Conservation (phyloP, 116 monocot genomes). For the Phalaenopsis hybrid region DNA sequence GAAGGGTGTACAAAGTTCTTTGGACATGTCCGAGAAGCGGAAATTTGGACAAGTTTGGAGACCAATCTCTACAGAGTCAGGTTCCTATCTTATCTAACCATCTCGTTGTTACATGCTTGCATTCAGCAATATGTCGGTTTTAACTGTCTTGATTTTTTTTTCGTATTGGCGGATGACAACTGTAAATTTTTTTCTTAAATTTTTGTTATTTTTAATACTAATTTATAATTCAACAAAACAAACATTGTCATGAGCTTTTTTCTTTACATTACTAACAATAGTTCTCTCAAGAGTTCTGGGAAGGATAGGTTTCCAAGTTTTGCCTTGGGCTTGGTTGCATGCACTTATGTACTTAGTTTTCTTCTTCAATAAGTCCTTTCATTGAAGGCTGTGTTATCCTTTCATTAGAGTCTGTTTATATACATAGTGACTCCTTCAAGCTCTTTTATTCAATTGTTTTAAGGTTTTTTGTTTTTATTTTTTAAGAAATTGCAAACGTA, state of each 20-base stretch:
- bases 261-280: not conserved
- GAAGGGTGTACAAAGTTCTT: not conserved
- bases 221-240: not conserved
- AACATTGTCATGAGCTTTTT: not conserved
- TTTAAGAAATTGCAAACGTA: no score
- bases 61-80: constrained; percentile 17
- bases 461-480: not conserved
- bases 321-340: not conserved
- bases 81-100: constrained; percentile 1
- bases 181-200: not conserved
- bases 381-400: no score
- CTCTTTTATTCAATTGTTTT: not conserved
- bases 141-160: not conserved
- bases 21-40: constrained; percentile 5
- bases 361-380: not conserved
- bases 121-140: not conserved
- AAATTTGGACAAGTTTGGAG: constrained; percentile 13
- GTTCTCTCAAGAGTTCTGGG: not conserved
- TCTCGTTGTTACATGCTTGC: not conserved
- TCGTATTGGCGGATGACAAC: not conserved
- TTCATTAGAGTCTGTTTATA: not conserved
- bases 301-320: not conserved
- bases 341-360: not conserved
- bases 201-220: not conserved
- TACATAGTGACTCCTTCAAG: not conserved